phyloP scores from a whole-genome alignment of 1,284 basidiomycete genomes.

The Cutaneotrichosporon curvatum region DNA sequence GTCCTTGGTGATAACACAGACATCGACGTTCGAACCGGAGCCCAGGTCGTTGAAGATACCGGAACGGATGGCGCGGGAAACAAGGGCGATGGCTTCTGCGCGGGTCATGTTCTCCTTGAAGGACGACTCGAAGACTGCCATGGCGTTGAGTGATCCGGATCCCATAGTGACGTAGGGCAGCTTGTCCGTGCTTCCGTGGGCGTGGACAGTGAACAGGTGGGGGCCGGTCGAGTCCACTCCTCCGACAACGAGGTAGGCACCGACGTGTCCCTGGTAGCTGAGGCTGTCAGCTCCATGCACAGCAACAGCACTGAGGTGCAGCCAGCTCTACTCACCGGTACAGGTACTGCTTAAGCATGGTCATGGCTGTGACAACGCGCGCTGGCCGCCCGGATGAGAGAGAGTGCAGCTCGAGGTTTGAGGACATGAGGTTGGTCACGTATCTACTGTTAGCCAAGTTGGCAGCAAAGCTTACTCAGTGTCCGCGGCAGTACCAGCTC shows the following conservation, averaged over 20 bases:
- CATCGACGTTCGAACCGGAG: slow-evolving; percentile 95
- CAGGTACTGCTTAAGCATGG: slow-evolving; percentile 86
- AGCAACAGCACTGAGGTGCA: not conserved
- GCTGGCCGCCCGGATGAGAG: slow-evolving; percentile 80
- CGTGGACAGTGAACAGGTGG: slow-evolving; percentile 92
- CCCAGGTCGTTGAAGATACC: slow-evolving; percentile 99
- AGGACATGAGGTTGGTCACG: slow-evolving; percentile 83
- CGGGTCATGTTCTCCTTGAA: slow-evolving; percentile 81
- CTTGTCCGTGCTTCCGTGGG: slow-evolving; percentile 97
- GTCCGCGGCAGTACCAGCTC: slow-evolving; percentile 96
- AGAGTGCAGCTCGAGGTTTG: slow-evolving; percentile 82
- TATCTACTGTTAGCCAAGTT: slow-evolving; percentile 50
- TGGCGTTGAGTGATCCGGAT: slow-evolving; percentile 88
- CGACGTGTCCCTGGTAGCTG: slow-evolving; percentile 89
- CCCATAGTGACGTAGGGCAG: slow-evolving; percentile 99
- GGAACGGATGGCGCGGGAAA: slow-evolving; percentile 78
- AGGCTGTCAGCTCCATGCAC: not conserved
- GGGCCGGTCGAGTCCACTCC: slow-evolving; percentile 89
- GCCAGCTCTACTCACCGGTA: slow-evolving; percentile 55
- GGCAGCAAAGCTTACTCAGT: slow-evolving; percentile 58
- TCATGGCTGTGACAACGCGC: slow-evolving; percentile 93
- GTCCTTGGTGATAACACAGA: slow-evolving; percentile 80
- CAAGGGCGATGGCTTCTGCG: slow-evolving; percentile 72
- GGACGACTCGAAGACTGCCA: slow-evolving; percentile 90
- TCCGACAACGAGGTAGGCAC: slow-evolving; percentile 93